A percentile compares a stretch with the other conserved stretches of the same genome.
phyloP scores from a whole-genome alignment of 2,329 filamentous ascomycete genomes.

The Amauroascus verrucosus region DNA sequence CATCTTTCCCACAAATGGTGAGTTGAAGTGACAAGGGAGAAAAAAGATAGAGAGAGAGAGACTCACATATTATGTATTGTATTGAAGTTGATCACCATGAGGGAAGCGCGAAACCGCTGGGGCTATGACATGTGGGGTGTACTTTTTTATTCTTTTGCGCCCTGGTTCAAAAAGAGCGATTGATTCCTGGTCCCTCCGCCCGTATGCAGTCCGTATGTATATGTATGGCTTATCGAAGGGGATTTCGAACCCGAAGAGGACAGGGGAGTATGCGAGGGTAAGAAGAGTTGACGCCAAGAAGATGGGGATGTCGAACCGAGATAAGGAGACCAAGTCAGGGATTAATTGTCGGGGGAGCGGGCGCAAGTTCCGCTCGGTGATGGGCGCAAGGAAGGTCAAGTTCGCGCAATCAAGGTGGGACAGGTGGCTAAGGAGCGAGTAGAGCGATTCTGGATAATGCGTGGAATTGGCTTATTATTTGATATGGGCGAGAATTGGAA shows the following conservation, averaged over 20 bases:
- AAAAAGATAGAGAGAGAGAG: neutral
- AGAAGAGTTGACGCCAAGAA: neutral
- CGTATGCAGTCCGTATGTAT: neutral
- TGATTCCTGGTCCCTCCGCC: neutral
- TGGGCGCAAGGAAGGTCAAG: neutral
- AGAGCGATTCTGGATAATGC: neutral
- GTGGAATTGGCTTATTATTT: too few species aligned
- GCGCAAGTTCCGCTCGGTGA: constrained; percentile 8
- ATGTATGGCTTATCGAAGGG: neutral
- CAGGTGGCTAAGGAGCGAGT: neutral
- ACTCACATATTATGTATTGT: neutral
- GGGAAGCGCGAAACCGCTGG: neutral
- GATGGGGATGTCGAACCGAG: constrained; percentile 6
- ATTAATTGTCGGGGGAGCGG: constrained; percentile 6
- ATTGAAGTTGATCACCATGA: neutral
- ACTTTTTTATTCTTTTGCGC: neutral
- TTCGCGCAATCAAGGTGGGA: neutral
- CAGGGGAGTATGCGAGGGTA: neutral
- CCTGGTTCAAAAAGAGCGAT: neutral
- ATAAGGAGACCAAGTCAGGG: constrained; percentile 3
- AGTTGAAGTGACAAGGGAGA: neutral
- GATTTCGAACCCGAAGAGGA: neutral
- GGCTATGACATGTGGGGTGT: neutral
- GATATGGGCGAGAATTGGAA: too few species aligned
- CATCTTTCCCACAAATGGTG: neutral